These are phyloP conservation scores for Populus hybrid DNA, from an alignment of 441 rosid genomes.

Conservation along the genomic window DNA sequence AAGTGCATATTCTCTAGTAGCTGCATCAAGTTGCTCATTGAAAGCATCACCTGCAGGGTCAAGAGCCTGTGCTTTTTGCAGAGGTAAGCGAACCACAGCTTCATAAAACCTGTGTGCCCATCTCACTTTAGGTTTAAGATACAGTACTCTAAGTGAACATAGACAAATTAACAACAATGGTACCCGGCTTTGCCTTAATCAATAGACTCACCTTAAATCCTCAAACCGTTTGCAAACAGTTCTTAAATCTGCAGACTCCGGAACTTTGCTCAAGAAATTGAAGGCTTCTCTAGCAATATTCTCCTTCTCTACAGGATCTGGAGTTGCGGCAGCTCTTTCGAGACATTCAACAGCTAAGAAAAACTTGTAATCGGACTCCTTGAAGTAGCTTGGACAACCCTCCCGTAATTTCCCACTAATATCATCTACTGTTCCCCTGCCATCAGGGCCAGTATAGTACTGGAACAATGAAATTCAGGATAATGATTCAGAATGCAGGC, in stretches of 20 bases:
- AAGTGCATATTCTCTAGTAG: conserved; percentile 68
- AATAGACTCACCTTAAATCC: conserved; percentile 66
- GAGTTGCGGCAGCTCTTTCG: conserved; percentile 73
- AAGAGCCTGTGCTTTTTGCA: conserved; percentile 88
- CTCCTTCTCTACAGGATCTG: conserved; percentile 69
- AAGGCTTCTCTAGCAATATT: conserved; percentile 93
- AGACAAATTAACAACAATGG: conserved; percentile 8
- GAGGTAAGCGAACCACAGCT: conserved; percentile 89
- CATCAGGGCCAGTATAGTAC: conserved; percentile 95
- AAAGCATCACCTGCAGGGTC: conserved; percentile 94
- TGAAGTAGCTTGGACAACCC: conserved; percentile 97
- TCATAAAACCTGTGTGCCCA: conserved; percentile 81
- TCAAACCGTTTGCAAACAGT: conserved; percentile 97
- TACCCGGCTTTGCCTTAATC: conserved; percentile 17
- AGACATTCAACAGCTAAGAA: conserved; percentile 98
- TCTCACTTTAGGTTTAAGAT: conserved; percentile 23
- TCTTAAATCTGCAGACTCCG: conserved; percentile 89
- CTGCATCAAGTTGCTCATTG: conserved; percentile 82
- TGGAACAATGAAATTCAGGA: conserved; percentile 36
- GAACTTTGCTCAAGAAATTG: conserved; percentile 78
- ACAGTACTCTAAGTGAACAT: conserved; percentile 21
- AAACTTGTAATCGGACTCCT: conserved; percentile 94
- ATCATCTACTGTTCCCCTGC: conserved; percentile 97
- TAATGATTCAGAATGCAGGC: conserved; percentile 20
- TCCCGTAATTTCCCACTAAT: conserved; percentile 75